Evolutionary conservation across 768 basidiomycete genomes (phyloP).

Genomic region (Tulasnella sp.): DNA sequence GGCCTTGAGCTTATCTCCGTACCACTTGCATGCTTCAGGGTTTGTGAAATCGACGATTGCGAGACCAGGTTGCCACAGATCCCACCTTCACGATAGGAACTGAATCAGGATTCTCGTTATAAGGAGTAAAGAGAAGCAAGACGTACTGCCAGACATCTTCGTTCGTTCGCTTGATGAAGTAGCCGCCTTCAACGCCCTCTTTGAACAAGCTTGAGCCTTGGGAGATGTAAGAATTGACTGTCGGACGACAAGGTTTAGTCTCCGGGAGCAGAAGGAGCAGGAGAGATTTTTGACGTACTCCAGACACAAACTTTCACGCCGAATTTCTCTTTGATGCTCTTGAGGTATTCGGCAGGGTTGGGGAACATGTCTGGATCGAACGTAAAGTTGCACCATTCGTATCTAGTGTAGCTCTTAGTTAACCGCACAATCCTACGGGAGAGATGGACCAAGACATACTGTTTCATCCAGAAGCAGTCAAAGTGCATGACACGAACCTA

Average conservation of each 20-base stretch:
- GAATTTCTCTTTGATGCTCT: conserved; percentile 32
- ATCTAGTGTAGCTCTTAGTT: not conserved
- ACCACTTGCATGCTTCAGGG: conserved; percentile 47
- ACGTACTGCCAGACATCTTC: conserved; percentile 34
- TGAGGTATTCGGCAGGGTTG: conserved; percentile 47
- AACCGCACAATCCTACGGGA: not conserved
- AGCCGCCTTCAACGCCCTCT: conserved; percentile 54
- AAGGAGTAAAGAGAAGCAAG: not conserved
- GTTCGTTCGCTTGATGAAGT: conserved; percentile 56
- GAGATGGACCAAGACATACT: conserved; percentile 9
- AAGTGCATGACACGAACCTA: conserved; percentile 56
- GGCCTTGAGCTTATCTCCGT: conserved; percentile 33
- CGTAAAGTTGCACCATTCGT: conserved; percentile 45
- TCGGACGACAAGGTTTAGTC: not conserved
- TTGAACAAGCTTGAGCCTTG: conserved; percentile 57
- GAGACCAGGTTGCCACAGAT: conserved; percentile 49
- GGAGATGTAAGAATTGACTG: conserved; percentile 28
- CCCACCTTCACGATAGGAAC: conserved; percentile 28
- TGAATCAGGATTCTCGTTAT: not conserved
- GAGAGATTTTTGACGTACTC: conserved; percentile 26
- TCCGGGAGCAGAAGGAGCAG: not conserved
- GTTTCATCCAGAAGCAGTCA: conserved; percentile 38
- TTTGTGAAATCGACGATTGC: conserved; percentile 51
- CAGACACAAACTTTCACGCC: conserved; percentile 64
- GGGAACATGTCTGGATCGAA: conserved; percentile 71